Base-by-base conservation (phyloP, 306 rosid genomes). In the Prosopis cineraria region DNA sequence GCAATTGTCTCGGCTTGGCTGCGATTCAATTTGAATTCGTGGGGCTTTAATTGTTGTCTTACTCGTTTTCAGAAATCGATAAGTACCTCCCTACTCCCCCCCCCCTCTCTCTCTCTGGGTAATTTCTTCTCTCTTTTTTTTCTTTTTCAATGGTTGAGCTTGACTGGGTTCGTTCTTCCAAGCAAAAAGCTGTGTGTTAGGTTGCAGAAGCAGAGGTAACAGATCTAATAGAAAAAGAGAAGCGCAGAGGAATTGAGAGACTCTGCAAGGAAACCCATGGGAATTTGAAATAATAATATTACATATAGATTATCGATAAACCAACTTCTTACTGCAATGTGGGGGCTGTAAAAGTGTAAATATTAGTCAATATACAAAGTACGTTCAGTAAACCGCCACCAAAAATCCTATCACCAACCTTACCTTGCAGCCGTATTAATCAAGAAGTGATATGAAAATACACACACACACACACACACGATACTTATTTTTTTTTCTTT, bases 161-260 rank as follows among this genome's bases (percentile, higher is more conserved):
- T 85, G 86, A 75, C 27, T 76, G 97, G 97, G 97, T 91, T 89
- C 97, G 71, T 83, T 90, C 80, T 88, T 86, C 95, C 76, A 92
- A 85, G 95, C 91, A 93, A 91, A 95, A 93, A 89, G 96, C 93
- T 87, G 93, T 82, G 81, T 82, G 85, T 87, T 86, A 89, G 93
- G 89, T 89, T 84, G 94, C 91, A 88, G 94, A 84, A 89, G 85
- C 91, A 90, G 92, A 86, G 84, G 83, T 79, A 89, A 86, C 93
- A 90, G 97, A 89, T 90, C 96, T 92, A 92, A 84, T 84, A 73
- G 87, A 87, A 94, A 89, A 88, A 82, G 78, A 84, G 78, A 84
- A 89, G 85, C 77, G 85, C 89, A 80, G 86, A 88, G 93, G 85
- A 89, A 85, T 81, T 83, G 76, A 65, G 87, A 83, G 82, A 87